Conservation (phyloP, 768 basidiomycete genomes). For the Paxillus rubicundulus region DNA sequence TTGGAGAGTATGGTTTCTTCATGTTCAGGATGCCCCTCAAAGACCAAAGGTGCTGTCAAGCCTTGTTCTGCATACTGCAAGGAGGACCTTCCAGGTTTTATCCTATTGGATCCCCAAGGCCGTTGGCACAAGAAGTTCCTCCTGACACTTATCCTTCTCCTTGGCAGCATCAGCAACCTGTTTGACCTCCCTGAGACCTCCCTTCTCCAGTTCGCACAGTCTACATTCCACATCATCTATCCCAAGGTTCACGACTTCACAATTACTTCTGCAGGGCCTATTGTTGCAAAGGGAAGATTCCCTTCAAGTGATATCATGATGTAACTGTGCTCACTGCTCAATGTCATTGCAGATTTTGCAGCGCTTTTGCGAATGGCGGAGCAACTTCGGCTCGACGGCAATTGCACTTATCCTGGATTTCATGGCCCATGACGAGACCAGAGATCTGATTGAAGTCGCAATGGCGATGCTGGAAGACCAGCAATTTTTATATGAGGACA, state of each 20-base stretch:
- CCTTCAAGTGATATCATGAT: not conserved
- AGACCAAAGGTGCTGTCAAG: not conserved
- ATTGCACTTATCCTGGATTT: no score
- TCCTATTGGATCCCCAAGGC: not conserved
- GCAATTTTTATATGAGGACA: no score
- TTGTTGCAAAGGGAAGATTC: not conserved
- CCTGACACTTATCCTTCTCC: no score
- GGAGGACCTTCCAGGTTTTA: not conserved
- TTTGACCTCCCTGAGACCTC: no score
- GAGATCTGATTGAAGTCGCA: not conserved
- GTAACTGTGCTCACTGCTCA: not conserved
- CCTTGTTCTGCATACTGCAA: not conserved
- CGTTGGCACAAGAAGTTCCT: no score
- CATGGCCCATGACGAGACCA: not conserved
- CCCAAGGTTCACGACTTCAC: not conserved
- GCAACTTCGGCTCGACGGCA: no score
- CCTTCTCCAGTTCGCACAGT: not conserved
- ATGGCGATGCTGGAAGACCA: not conserved
- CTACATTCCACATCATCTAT: not conserved
- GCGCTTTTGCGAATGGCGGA: conserved; percentile 1
- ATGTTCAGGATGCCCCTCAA: not conserved
- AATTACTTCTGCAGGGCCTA: not conserved
- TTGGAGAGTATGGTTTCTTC: not conserved
- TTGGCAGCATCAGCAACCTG: no score
- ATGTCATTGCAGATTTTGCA: not conserved